Evolutionary conservation across 2,329 filamentous ascomycete genomes (phyloP).

Genomic region (Domatiomyces globalis): DNA sequence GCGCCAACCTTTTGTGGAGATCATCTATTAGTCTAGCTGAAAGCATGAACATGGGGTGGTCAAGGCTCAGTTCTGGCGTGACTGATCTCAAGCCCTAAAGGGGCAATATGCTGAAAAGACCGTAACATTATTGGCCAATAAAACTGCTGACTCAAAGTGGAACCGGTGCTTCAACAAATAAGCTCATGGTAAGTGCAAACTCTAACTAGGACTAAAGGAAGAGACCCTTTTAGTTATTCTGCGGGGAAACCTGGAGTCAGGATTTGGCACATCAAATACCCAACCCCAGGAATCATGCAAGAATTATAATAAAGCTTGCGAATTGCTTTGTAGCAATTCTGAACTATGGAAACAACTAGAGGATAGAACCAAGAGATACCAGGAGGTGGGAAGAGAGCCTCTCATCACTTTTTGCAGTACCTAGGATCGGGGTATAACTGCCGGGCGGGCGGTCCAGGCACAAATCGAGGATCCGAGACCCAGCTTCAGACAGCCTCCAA

Average conservation of each 20-base stretch:
- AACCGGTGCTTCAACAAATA: not conserved
- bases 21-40: not conserved
- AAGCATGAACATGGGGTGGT: not conserved
- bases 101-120: not conserved
- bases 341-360: too few relatives aligned
- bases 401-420: too few relatives aligned
- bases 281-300: too few relatives aligned
- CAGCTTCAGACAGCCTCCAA: not conserved
- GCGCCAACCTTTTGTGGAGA: not conserved
- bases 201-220: not conserved
- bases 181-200: not conserved
- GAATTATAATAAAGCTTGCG: too few relatives aligned
- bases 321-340: too few relatives aligned
- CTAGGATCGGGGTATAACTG: too few relatives aligned
- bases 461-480: too few relatives aligned
- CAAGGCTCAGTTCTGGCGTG: not conserved
- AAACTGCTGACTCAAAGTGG: not conserved
- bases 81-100: not conserved
- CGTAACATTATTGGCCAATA: not conserved
- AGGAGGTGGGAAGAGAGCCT: too few relatives aligned
- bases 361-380: too few relatives aligned
- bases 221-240: not conserved
- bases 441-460: too few relatives aligned
- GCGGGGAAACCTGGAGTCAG: slow-evolving; percentile 15
- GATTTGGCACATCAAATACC: not conserved